Base-by-base conservation (phyloP, 1,139 yeast genomes). In the Suhomyces kunorum region DNA sequence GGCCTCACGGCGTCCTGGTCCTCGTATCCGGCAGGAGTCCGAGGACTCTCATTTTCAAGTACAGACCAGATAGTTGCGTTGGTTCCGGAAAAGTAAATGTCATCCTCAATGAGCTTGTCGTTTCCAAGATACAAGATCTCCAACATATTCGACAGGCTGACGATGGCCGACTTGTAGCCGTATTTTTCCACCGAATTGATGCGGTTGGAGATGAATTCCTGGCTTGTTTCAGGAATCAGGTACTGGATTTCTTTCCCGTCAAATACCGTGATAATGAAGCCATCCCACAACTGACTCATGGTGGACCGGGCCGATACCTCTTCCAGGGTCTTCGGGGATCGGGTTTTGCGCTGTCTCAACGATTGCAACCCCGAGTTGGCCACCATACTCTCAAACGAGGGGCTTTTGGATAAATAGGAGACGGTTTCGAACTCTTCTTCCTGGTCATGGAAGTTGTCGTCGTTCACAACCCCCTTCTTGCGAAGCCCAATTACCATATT, bases 401-500 rank as follows among this genome's bases (percentile, higher is more conserved):
- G 15, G 29, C 42, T 23, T 31, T 40, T 19, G 35, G 30, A 9
- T 14, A 37, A 27, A 26, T 36, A 29, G 12, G 47, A 32, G 3
- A 22, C 36, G 1, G 31, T 27, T n/a, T 46, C 46, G 6, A 43
- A 40, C 3, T 37, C 31, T 6, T 39, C 48, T 28, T 42, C 51
- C n/a, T 28, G 16, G n/a, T 39, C 46, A 14, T 36, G 26, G 22
- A 35, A 34, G 9, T 39, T 34, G 18, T 46, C 51, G 22, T 50
- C 47, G 41, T 47, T 27, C 46, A 45, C 52, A 17, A 51, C 59
- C 22, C 68, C 61, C 51, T 71, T 74, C 35, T 72, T 67, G 38
- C 80, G 71, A n/a, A 86, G 71, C 1, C 95, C 95, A 63, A 86
- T 76, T 11, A 87, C 66, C 72, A 83, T 76, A 57, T 87, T 87